phyloP scores from a whole-genome alignment of 2,329 filamentous ascomycete species.

The Macrophomina tecta region DNA sequence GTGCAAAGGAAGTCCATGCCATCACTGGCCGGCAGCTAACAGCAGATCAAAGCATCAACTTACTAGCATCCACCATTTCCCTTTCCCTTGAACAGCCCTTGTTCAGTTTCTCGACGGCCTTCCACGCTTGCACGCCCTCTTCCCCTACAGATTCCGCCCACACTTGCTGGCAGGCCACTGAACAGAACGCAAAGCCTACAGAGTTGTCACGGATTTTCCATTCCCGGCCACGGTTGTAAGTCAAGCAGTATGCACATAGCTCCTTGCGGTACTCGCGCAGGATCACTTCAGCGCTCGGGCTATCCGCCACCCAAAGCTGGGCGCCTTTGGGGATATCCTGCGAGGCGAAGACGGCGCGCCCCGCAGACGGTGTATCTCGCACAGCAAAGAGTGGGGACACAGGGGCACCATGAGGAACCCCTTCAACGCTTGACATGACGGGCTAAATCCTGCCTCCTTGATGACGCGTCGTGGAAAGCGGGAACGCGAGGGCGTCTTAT shows the following conservation, averaged over 20 bases:
- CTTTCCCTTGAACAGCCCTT: slow-evolving; percentile 38
- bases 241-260: slow-evolving; percentile 56
- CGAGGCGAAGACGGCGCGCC: slow-evolving; percentile 53
- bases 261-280: slow-evolving; percentile 55
- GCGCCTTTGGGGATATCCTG: slow-evolving; percentile 43
- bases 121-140: slow-evolving; percentile 42
- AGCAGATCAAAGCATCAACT: neutral
- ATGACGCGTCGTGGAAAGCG: neutral
- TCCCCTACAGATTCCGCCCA: slow-evolving; percentile 41
- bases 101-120: slow-evolving; percentile 41
- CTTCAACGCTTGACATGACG: neutral
- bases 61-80: slow-evolving; percentile 35
- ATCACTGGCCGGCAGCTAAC: neutral
- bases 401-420: slow-evolving; percentile 17
- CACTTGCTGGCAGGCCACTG: slow-evolving; percentile 39
- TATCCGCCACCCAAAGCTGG: slow-evolving; percentile 44
- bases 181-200: slow-evolving; percentile 53
- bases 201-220: slow-evolving; percentile 45
- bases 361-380: slow-evolving; percentile 49
- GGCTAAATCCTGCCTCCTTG: neutral
- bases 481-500: neutral
- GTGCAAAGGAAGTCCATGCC: neutral
- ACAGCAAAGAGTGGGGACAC: slow-evolving; percentile 44
- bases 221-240: slow-evolving; percentile 52
- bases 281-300: slow-evolving; percentile 49